Base-by-base conservation (phyloP, 1,284 basidiomycete genomes). In the Papiliotrema terrestris region DNA sequence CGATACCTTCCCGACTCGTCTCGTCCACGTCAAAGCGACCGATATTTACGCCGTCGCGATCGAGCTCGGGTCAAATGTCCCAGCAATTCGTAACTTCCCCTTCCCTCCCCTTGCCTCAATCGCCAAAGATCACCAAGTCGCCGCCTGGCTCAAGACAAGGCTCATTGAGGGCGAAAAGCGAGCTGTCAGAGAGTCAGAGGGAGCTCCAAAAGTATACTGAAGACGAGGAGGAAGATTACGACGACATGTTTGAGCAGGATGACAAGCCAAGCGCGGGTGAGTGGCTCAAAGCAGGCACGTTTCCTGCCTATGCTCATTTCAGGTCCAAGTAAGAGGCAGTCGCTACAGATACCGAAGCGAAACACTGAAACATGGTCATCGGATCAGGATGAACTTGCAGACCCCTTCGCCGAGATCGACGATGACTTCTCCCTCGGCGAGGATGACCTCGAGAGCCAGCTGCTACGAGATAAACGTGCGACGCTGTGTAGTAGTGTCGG, bases 351-450 rank as follows among this genome's bases (percentile, higher is more conserved):
- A 52, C 91, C 89, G 1, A 79, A 88, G 51, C 74, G 93, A 42
- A 91, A 91, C 22, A 91, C 87, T 71, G 86, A 84, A 72, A 91
- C 90, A 22, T 94, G 90, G 90, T 77, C 86, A 13, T 89, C 91
- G 49, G 86, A 87, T 26, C 84, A 88, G 32, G 84, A 84, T 3
- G 91, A 94, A 57, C 90, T 91, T 46, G 87, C 89, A 55, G 93
- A 96, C 79, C 92, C 93, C 1, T 97, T 97, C 67, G 91, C 93
- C 0, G 91, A 94, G 87, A 91, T 95, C 59, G 91, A 95, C 63
- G 91, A 92, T 79, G 89, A 73, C 39, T 72, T 88, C 29, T 51
- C 54, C 13, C 19, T 45, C 23, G 91, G 89, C 59, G 85, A 84
- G 2, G 89, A 92, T 67, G 88, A 91, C 62, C 80, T 95, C 4